Evolutionary conservation across 2,329 filamentous ascomycete genomes (phyloP), one percentile per base, ranked within the genome.

Genomic region (Escovopsis sp.): DNA sequence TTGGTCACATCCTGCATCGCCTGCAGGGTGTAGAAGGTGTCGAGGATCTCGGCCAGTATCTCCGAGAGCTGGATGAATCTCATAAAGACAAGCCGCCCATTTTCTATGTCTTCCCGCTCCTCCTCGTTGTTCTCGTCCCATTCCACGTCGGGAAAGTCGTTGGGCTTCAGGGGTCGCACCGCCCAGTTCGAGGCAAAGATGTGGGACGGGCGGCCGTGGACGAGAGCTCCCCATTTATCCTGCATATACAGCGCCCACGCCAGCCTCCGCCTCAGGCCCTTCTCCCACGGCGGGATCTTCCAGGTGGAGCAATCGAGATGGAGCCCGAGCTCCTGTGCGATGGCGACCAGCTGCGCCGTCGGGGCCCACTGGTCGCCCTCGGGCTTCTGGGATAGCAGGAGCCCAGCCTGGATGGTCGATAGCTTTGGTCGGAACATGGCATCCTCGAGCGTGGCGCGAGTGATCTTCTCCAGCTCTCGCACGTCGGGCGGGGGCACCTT

Each of bases 191-290:
- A 64, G 18, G 66, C 59, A 49, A 75, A 73, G 35, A 78, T 74
- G 50, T 93, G 86, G 4, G 85, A 91, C 1, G 86, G 87, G 10
- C 86, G 79, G 38, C 86, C 86, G 54, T 93, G 84, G 23, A 91
- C 80, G 18, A 94, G 68, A 2, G 86, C 80, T 12, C 83, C 85
- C 87, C 87, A 94, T 60, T 73, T 93, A 61, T 95, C 88, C 62
- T 94, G 86, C 81, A 93, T 89, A 58, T 91, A 94, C 40, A 94
- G 62, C 2, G 85, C 87, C 87, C 88, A 94, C 1, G 85, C 86
- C 36, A 94, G 73, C 39, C 88, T 76, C 58, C 89, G 91, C 47
- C 88, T 73, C 45, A 94, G 60, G 0, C 85, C 83, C 51, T 83
- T 82, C 59, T 94, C 87, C 86, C 87, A 94, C 0, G 72, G 71